These are phyloP conservation scores for Tricholoma saponaceum DNA, from an alignment of 768 basidiomycete species.

Conservation along the genomic window DNA sequence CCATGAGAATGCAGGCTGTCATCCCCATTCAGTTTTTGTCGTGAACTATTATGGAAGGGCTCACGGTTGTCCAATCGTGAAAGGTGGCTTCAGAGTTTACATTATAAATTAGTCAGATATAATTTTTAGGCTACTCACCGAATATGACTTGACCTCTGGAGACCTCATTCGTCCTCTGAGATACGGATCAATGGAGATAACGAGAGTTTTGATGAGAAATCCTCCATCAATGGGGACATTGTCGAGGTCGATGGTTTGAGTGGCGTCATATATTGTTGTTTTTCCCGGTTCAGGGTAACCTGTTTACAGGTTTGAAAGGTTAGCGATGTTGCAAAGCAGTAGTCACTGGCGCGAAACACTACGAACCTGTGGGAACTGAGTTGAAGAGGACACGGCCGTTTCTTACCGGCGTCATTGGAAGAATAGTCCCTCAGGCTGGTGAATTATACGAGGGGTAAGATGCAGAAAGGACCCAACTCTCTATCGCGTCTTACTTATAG, in stretches of 20 bases:
- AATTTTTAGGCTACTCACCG: conserved; percentile 10
- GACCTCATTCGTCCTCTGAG: no score
- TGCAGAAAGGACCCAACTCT: no score
- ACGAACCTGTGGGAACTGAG: neutral
- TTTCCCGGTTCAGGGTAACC: conserved; percentile 42
- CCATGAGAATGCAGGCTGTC: conserved; percentile 27
- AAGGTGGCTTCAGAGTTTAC: conserved; percentile 18
- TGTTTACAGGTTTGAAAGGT: neutral
- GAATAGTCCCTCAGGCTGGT: no score
- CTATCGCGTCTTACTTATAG: no score
- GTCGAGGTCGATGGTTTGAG: no score
- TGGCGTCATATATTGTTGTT: conserved; percentile 45
- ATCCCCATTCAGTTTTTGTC: neutral
- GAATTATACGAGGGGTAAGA: no score
- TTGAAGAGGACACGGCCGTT: neutral
- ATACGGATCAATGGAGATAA: conserved; percentile 41
- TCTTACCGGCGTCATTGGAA: neutral
- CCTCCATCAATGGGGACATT: conserved; percentile 44
- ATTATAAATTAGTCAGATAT: no score
- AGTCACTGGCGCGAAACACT: no score
- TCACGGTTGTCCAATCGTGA: conserved; percentile 32
- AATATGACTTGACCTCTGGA: conserved; percentile 22
- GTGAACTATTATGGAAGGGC: conserved; percentile 6
- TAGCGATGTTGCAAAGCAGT: neutral
- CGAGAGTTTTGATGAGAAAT: conserved; percentile 46